Percentiles rank a stretch among this genome's conserved stretches.
Evolutionary conservation across 129 eudicot genomes (phyloP).

Genomic region (Flaveria robusta): DNA sequence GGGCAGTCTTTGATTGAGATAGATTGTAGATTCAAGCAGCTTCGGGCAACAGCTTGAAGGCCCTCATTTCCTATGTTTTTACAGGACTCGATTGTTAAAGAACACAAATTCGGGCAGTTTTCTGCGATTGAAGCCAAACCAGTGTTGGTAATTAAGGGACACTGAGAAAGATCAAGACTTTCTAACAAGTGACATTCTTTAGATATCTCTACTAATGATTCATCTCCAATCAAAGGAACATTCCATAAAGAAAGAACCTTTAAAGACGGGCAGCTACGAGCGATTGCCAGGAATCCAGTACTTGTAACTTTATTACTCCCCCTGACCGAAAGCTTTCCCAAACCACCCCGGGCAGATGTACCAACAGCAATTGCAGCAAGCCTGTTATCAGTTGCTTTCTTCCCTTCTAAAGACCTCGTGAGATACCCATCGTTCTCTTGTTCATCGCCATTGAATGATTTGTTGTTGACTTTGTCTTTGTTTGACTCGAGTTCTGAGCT

Average conservation of each 20-base stretch:
- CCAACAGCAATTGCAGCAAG: constrained; percentile 92
- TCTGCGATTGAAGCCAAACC: constrained; percentile 72
- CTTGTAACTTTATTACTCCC: constrained; percentile 72
- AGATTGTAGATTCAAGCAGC: constrained; percentile 70
- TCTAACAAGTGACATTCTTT: constrained; percentile 69
- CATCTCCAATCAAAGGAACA: constrained; percentile 60
- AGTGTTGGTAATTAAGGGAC: constrained; percentile 64
- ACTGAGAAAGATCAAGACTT: constrained; percentile 77
- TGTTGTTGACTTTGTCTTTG: constrained; percentile 24
- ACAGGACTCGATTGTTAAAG: constrained; percentile 72
- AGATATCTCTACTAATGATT: constrained; percentile 58
- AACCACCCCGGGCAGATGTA: constrained; percentile 87
- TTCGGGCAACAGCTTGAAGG: constrained; percentile 57
- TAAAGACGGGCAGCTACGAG: constrained; percentile 80
- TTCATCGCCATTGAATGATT: constrained; percentile 25
- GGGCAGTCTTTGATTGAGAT: constrained; percentile 70
- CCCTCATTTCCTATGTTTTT: constrained; percentile 64
- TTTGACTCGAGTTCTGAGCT: constrained; percentile 47
- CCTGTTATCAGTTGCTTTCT: constrained; percentile 83
- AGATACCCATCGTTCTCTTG: constrained; percentile 68
- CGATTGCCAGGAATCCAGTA: constrained; percentile 65
- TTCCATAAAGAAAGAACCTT: constrained; percentile 77
- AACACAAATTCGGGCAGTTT: constrained; percentile 57
- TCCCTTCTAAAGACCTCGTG: constrained; percentile 82
- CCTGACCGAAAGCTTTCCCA: constrained; percentile 84